Conservation (phyloP, 148 eudicot species). For the Chenopodium formosanum region DNA sequence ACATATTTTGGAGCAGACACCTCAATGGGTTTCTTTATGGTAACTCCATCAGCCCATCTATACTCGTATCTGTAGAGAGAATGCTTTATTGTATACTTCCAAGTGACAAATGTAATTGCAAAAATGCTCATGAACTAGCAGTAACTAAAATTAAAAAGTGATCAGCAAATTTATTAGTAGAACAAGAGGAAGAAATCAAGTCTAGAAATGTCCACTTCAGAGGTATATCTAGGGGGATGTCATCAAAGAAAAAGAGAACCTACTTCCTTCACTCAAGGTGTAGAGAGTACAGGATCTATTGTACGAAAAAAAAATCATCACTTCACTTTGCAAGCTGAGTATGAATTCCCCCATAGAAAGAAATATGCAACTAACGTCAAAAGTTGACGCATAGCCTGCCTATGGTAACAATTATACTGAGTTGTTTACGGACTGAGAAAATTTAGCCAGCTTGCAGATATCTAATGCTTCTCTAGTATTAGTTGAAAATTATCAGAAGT, state of each 20-base stretch:
- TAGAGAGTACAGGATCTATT: background rate
- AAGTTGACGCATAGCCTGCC: background rate
- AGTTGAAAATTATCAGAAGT: background rate
- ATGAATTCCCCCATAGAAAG: background rate
- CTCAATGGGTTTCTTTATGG: slow-evolving; percentile 93
- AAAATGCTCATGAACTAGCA: background rate
- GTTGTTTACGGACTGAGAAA: background rate
- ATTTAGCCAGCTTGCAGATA: background rate
- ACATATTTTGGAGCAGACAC: slow-evolving; percentile 98
- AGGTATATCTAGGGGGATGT: background rate
- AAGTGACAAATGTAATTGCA: background rate
- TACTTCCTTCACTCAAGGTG: too few relatives aligned
- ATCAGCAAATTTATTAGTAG: background rate
- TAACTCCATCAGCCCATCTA: slow-evolving; percentile 95
- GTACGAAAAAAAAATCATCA: background rate
- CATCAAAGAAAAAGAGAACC: background rate
- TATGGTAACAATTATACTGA: background rate
- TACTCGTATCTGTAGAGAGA: slow-evolving; percentile 69
- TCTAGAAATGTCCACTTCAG: background rate
- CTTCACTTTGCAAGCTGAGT: background rate
- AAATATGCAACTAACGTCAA: background rate
- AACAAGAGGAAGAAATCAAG: background rate
- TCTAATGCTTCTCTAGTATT: too few relatives aligned
- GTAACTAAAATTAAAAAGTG: background rate
- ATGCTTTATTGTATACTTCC: background rate